phyloP scores from a whole-genome alignment of 2,329 filamentous ascomycete species.

The Exophiala calicioides region DNA sequence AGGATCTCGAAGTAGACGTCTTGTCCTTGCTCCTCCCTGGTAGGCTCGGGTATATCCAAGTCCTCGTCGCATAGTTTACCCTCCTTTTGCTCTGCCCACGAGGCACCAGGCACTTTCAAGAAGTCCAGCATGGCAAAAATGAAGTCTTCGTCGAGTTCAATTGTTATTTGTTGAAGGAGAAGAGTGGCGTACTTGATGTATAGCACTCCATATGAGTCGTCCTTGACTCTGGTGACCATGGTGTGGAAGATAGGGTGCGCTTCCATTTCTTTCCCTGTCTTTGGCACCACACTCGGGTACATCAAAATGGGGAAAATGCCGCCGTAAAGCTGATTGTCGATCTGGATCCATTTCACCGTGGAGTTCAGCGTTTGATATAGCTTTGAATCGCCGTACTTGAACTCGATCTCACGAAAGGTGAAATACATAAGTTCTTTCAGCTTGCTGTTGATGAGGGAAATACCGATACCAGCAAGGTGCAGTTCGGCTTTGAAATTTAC shows the following conservation, averaged over 20 bases:
- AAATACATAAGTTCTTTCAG: conserved; percentile 90
- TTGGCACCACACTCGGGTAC: conserved; percentile 96
- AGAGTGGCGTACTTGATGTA: conserved; percentile 98
- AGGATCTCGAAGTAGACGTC: conserved; percentile 98
- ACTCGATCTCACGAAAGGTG: conserved; percentile 84
- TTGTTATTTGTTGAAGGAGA: conserved; percentile 93
- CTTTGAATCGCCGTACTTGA: conserved; percentile 90
- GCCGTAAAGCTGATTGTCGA: conserved; percentile 97
- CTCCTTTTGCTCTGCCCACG: conserved; percentile 80
- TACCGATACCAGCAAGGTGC: conserved; percentile 82
- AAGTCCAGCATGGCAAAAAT: conserved; percentile 96
- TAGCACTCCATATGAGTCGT: conserved; percentile 94
- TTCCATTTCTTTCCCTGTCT: conserved; percentile 94
- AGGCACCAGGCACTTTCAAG: conserved; percentile 85
- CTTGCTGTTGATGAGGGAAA: conserved; percentile 91
- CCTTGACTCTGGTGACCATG: conserved; percentile 91
- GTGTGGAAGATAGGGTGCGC: conserved; percentile 91
- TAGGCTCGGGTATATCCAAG: conserved; percentile 89
- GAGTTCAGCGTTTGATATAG: conserved; percentile 89
- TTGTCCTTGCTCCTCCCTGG: conserved; percentile 77
- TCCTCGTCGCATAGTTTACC: conserved; percentile 86
- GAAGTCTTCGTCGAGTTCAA: conserved; percentile 97
- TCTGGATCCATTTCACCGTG: conserved; percentile 97
- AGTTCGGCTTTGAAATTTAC: conserved; percentile 88
- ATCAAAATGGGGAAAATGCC: conserved; percentile 97